Conservation (phyloP, 78 protist genomes). For the Polysphondylium violaceum region DNA sequence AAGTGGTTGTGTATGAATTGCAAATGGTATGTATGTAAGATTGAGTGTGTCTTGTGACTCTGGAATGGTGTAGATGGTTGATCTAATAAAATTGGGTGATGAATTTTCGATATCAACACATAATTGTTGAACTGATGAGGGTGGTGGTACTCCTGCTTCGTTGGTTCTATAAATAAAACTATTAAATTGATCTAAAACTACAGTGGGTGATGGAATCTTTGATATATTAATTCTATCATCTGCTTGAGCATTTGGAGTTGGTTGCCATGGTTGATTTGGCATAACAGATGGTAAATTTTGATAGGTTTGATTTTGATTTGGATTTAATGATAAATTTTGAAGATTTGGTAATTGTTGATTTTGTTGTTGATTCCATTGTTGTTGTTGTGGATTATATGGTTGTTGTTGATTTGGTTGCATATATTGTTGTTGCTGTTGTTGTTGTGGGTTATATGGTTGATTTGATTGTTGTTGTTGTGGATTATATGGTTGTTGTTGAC, state of each 20-base stretch:
- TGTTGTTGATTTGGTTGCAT: constrained; percentile 2
- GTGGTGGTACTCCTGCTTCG: constrained; percentile 16
- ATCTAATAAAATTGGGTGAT: constrained; percentile 53
- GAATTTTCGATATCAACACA: constrained; percentile 45
- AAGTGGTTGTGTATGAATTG: constrained; percentile 52
- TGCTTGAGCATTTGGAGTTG: neutral
- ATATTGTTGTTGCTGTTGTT: neutral
- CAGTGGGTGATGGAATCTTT: constrained; percentile 52
- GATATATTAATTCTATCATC: constrained; percentile 45
- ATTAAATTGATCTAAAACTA: constrained; percentile 46
- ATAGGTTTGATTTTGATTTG: neutral
- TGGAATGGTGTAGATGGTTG: constrained; percentile 75
- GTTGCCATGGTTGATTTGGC: neutral
- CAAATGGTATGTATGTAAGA: constrained; percentile 54
- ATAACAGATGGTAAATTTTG: too few species aligned
- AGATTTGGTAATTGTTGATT: constrained; percentile 3
- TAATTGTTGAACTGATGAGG: constrained; percentile 49
- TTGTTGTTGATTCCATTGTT: constrained; percentile 33
- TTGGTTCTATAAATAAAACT: constrained; percentile 25
- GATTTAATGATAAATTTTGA: neutral
- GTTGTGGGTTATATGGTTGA: neutral
- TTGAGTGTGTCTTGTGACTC: constrained; percentile 41
- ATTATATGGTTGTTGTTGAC: neutral
- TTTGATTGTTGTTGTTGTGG: constrained; percentile 18
- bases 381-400: constrained; percentile 15